Evolutionary conservation across 2,329 filamentous ascomycete species (phyloP), one percentile per base, ranked within the genome.

Genomic region (Aspergillus pseudoterreus): DNA sequence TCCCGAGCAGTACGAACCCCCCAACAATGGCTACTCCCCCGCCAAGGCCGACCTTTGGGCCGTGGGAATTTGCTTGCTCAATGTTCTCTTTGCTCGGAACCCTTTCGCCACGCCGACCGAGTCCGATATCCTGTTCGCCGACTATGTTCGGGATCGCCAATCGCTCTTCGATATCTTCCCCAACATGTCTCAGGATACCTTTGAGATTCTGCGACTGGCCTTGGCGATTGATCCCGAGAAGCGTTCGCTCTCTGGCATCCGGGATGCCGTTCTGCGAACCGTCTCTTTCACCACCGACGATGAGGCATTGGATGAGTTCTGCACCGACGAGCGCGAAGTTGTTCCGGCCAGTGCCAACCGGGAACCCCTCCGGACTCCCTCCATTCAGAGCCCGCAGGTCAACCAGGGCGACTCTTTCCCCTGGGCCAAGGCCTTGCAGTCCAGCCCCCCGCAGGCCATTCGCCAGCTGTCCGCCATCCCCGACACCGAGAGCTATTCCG

Each of bases 101-200:
- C 94, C 94, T 0, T 99, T 99, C 71, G 91, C 89, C 47, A 89
- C 86, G 2, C 94, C 94, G 1, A 91, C 90, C 1, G 85, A 91
- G 71, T 85, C 87, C n/a, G 94, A 99, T 66, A 87, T 91, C 11
- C 78, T 99, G 45, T 99, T 96, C 74, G 80, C 91, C 56, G 94
- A 99, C 72, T 99, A 95, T 70, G 88, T 87, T 46, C 85, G 88
- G 53, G 92, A 99, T 75, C 91, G 91, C 71, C 92, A 97, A 73
- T 95, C 89, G 38, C 83, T 99, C 52, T 99, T 99, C 70, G 94
- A 99, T 70, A 90, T 97, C 64, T 99, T 99, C 72, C 92, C 94
- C 36, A 92, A 89, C 71, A 96, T 99, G 92, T 97, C 92, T 45
- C 90, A 96, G 71, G 94, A 99, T 71, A 96, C 94, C 0, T 99